Evolutionary conservation across 2,329 filamentous ascomycete genomes (phyloP).

Genomic region (Verticillium isaacii): DNA sequence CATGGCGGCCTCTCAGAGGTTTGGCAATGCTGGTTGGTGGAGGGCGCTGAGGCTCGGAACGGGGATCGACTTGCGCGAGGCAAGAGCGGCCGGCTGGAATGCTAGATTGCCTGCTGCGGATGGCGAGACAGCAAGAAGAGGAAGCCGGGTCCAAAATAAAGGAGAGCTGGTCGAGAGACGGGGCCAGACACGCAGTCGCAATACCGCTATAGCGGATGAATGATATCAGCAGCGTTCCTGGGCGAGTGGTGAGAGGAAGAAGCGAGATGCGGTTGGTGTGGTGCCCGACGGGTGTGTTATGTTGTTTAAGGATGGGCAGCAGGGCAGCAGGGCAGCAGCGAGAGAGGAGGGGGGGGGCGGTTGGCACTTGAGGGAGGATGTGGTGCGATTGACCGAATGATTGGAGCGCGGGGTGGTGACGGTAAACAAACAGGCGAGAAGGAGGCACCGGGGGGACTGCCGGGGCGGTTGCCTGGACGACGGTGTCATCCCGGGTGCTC

Average conservation of each 20-base stretch:
- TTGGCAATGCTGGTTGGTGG: neutral
- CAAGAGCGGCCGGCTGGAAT: neutral
- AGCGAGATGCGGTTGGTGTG: neutral
- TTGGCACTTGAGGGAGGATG: slow-evolving; percentile 1
- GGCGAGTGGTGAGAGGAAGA: slow-evolving; percentile 10
- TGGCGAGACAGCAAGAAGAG: slow-evolving; percentile 1
- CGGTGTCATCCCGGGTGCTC: neutral
- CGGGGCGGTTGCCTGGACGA: slow-evolving; percentile 13
- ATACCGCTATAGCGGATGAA: slow-evolving; percentile 6
- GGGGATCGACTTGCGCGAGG: neutral
- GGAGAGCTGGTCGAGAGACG: neutral
- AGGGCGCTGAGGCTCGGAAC: neutral
- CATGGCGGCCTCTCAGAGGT: neutral
- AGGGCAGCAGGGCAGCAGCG: neutral
- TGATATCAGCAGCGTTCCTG: slow-evolving; percentile 12
- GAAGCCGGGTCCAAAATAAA: neutral
- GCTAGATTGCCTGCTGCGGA: slow-evolving; percentile 6
- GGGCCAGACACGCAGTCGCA: neutral
- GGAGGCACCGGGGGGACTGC: slow-evolving; percentile 8
- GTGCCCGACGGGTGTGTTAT: slow-evolving; percentile 12
- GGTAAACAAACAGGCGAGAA: slow-evolving; percentile 16
- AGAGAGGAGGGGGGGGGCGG: neutral
- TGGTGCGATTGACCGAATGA: slow-evolving; percentile 4
- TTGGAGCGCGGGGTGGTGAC: slow-evolving; percentile 12
- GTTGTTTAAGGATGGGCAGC: slow-evolving; percentile 13